Evolutionary conservation across 139 green algal genomes (phyloP).

Genomic region (Coccomyxa sp.): DNA sequence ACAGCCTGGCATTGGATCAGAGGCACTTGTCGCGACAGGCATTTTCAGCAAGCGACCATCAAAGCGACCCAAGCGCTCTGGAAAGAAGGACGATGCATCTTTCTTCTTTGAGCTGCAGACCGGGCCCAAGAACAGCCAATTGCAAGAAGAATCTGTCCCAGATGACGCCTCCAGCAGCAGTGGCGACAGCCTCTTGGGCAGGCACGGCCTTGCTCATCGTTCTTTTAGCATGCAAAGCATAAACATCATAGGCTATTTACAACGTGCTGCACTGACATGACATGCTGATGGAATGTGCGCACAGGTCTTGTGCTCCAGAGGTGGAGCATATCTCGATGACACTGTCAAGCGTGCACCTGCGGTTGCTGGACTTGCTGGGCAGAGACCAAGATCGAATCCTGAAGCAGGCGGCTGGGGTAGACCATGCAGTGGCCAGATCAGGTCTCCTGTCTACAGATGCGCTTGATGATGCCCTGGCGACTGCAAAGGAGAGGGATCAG

Average conservation of each 20-base stretch:
- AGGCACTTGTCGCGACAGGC: too few species aligned
- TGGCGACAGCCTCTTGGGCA: not conserved
- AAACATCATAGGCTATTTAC: too few species aligned
- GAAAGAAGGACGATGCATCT: not conserved
- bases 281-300: too few species aligned
- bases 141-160: not conserved
- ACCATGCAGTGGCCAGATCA: conserved; percentile 4
- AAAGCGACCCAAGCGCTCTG: not conserved
- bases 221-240: not conserved
- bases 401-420: not conserved
- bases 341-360: conserved; percentile 14
- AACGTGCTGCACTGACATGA: too few species aligned
- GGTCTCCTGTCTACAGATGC: conserved; percentile 2
- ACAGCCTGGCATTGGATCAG: too few species aligned
- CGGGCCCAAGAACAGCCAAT: not conserved
- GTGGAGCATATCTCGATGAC: conserved; percentile 10
- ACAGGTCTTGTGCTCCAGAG: not conserved
- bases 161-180: not conserved
- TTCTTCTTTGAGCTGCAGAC: conserved; percentile 30
- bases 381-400: conserved; percentile 16
- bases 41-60: too few species aligned
- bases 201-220: not conserved
- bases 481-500: not conserved
- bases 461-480: conserved; percentile 13
- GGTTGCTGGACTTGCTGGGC: conserved; percentile 21